Base-by-base conservation (phyloP, 2,329 filamentous ascomycete genomes). In the Rhynchosporium graminicola region DNA sequence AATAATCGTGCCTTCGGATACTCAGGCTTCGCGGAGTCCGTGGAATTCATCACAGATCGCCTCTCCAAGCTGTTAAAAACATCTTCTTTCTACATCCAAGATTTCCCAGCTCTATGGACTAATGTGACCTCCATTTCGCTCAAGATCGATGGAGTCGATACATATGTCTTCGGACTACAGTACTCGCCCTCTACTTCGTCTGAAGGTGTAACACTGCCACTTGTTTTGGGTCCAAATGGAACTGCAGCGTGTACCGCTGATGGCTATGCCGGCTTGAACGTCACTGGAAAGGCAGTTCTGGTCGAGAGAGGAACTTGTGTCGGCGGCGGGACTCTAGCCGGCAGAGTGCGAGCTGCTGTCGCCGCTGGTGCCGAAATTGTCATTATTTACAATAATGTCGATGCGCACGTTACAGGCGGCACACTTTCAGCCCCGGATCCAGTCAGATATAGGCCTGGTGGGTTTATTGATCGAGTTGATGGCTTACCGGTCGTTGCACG, bases 301-400 rank as follows among this genome's bases (percentile, higher is more conserved):
- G 77, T 86, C 50, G 76, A 77, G 15, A 80, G 83, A 66, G 83
- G 83, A 54, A 73, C 73, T 6, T 88, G 85, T 70, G 61, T 61
- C 7, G 73, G 78, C 2, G 87, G 87, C 61, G 82, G 79, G 4
- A 69, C 80, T 43, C 87, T 88, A 74, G 79, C 82, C 36, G 76
- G 78, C 13, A 43, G 62, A 20, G 7, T 65, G 2, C 47, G 59
- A 42, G 73, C 82, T 15, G 85, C 85, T 6, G 80, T 78, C 3
- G 74, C 73, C 2, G 83, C 83, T 13, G 82, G 84, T 33, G 86
- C 86, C 1, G 72, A 75, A 3, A 85, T 77, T 2, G 79, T 88
- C 46, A 80, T 88, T 26, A 65, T 67, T 8, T 67, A 67, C 28
- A 66, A 67, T 28, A 66, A 60, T 43, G 62, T 55, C 15, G 52